Evolutionary conservation across 164 flowering plant genomes (phyloP).

Genomic region (Saururus chinensis): DNA sequence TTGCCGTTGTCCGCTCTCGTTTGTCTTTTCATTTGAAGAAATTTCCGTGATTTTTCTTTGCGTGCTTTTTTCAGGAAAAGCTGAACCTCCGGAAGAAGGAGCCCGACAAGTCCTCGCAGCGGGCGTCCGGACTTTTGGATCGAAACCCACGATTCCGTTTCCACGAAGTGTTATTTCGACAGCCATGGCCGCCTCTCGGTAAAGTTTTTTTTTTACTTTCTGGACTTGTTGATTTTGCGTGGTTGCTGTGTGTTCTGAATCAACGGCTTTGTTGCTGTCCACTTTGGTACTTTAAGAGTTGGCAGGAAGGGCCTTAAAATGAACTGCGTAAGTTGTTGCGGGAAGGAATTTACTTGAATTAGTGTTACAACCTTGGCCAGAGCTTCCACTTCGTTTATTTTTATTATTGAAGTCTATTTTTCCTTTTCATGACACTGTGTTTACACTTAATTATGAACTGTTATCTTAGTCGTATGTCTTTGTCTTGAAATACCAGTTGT

Average conservation of each 20-base stretch:
- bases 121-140: slow-evolving; percentile 49
- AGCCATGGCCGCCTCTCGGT: slow-evolving; percentile 58
- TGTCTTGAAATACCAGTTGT: too few relatives aligned
- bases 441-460: too few relatives aligned
- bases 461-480: too few relatives aligned
- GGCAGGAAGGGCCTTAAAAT: neutral
- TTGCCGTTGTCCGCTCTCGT: neutral
- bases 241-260: neutral
- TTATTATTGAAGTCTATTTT: too few relatives aligned
- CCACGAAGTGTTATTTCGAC: slow-evolving; percentile 48
- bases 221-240: neutral
- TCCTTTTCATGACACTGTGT: too few relatives aligned
- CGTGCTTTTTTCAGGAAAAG: slow-evolving; percentile 23
- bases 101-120: slow-evolving; percentile 13
- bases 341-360: neutral
- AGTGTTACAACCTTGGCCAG: neutral
- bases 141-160: slow-evolving; percentile 50
- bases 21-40: neutral
- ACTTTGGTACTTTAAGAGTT: neutral
- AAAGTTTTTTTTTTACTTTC: slow-evolving; percentile 3
- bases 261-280: neutral
- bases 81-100: slow-evolving; percentile 40
- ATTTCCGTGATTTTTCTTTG: neutral
- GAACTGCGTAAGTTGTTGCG: neutral
- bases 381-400: too few relatives aligned